Base-by-base conservation (phyloP, 768 basidiomycete species). In the Termitomyces sp. region DNA sequence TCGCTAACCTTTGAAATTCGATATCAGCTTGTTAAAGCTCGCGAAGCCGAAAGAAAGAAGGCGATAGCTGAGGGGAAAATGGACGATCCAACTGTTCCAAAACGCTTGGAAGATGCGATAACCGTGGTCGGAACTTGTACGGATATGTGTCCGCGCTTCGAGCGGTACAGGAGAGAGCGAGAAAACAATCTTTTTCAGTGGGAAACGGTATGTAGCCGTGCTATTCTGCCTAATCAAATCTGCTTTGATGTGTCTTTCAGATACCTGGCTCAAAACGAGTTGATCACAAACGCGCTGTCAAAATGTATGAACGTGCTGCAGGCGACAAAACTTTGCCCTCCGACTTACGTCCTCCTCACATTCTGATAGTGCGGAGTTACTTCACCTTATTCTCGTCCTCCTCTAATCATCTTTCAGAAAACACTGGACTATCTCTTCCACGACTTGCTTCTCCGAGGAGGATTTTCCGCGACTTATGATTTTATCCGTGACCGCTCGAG, bases 61-160 rank as follows among this genome's bases (percentile, higher is more conserved):
- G 88, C 88, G 16, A 94, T 97, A 54, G 79, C 85, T 0, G 83
- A 87, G 36, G 92, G 93, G 6, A 86, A 90, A 66, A 94, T 97
- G 83, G 89, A 92, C 60, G 92, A 93, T 66, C 94, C 94, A 0
- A 67, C 80, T 42, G 86, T 87, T 10, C 85, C 88, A 2, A 88
- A 88, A 67, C 80, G 87, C 14, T 79, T 97, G 2, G 91, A 91
- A 63, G 87, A 96, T 61, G 94, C 95, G 18, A 94, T 95, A 55
- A 88, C 87, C n/a, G 87, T 98, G 68, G 83, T 91, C 14, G 95
- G 95, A 24, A 95, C 93, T 1, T 98, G 96, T 66, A 73, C 79
- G 74, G 88, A 91, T 59, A 97, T 98, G 94, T 98, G 95, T 68
- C 94, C 95, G 3, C 84, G 89, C 42, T 97, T 92, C 66, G 96